Evolutionary conservation across 164 flowering plant species (phyloP).

Genomic region (Kalanchoe fedtschenkoi): DNA sequence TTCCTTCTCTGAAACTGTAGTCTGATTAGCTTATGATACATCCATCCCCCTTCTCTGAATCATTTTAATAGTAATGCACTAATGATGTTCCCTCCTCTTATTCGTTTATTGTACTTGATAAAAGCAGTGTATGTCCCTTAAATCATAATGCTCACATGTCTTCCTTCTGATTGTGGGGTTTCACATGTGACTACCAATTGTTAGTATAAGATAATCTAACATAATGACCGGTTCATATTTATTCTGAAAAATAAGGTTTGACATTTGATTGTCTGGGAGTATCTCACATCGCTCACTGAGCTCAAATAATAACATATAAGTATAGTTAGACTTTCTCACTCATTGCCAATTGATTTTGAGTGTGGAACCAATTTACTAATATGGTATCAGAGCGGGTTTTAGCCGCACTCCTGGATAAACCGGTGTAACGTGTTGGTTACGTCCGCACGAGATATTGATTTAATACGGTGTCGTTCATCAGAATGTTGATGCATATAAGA

Average conservation of each 20-base stretch:
- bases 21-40: background rate
- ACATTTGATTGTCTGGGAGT: background rate
- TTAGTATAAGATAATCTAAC: background rate
- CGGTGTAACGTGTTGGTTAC: too few relatives aligned
- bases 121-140: slow-evolving; percentile 3
- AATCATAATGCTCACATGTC: slow-evolving; percentile 2
- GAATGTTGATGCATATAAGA: too few relatives aligned
- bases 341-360: too few relatives aligned
- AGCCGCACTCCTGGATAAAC: too few relatives aligned
- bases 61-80: background rate
- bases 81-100: background rate
- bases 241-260: too few relatives aligned
- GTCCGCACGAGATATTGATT: too few relatives aligned
- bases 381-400: too few relatives aligned
- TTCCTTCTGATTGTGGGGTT: slow-evolving; percentile 1
- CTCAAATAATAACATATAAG: too few relatives aligned
- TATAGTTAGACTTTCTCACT: too few relatives aligned
- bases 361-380: too few relatives aligned
- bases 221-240: background rate
- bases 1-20: background rate
- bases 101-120: slow-evolving; percentile 2
- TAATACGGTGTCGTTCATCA: too few relatives aligned
- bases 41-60: background rate
- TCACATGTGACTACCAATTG: slow-evolving; percentile 1
- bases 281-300: too few relatives aligned